Conservation (phyloP, 116 monocot species). For the Phalaenopsis hybrid region DNA sequence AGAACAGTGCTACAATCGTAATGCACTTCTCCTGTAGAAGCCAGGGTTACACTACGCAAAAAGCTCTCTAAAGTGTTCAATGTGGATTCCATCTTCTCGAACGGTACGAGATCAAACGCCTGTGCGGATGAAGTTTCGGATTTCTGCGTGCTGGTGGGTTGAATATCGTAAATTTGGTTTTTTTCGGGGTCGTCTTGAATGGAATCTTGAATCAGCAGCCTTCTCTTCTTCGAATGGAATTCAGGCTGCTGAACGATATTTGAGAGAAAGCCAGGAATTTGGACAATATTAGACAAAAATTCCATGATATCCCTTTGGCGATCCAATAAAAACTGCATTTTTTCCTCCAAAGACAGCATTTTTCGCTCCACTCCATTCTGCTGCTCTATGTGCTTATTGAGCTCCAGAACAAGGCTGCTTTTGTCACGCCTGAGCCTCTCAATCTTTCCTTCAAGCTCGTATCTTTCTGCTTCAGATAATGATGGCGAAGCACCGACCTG, state of each 20-base stretch:
- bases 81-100: conserved; percentile 67
- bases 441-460: conserved; percentile 54
- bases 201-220: conserved; percentile 27
- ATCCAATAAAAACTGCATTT: conserved; percentile 31
- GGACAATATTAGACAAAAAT: conserved; percentile 29
- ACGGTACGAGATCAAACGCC: conserved; percentile 38
- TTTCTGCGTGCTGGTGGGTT: conserved; percentile 7
- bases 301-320: conserved; percentile 36
- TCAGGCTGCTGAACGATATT: conserved; percentile 37
- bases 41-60: conserved; percentile 35
- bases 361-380: conserved; percentile 32
- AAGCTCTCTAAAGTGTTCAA: conserved; percentile 60
- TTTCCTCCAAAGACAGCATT: conserved; percentile 54
- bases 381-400: conserved; percentile 38
- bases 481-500: conserved; percentile 16
- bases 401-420: conserved; percentile 30
- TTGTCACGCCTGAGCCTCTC: conserved; percentile 55
- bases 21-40: conserved; percentile 40
- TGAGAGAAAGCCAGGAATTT: conserved; percentile 40
- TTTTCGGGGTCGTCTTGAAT: conserved; percentile 20
- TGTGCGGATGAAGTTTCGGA: conserved; percentile 14
- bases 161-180: conserved; percentile 18
- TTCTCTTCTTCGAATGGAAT: conserved; percentile 51
- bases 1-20: conserved; percentile 19
- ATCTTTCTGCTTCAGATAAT: conserved; percentile 45